Evolutionary conservation across 345 rosid genomes (phyloP).

Genomic region (Adansonia digitata): DNA sequence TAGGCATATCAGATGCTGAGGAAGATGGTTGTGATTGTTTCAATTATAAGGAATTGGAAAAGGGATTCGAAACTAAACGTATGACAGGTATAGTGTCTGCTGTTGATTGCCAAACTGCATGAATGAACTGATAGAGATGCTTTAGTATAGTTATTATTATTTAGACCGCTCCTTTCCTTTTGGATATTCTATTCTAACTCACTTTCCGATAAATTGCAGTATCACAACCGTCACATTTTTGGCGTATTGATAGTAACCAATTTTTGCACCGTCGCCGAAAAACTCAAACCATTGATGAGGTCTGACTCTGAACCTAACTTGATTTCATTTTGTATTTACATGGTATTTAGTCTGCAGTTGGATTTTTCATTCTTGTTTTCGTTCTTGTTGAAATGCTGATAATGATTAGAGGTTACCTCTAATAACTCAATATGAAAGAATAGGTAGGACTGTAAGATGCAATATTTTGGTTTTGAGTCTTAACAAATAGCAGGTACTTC

Average conservation of each 20-base stretch:
- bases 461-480: not conserved
- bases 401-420: not conserved
- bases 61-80: constrained; percentile 43
- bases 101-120: not conserved
- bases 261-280: constrained; percentile 82
- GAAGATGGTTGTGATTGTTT: constrained; percentile 64
- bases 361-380: constrained; percentile 2
- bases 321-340: not conserved
- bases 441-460: not conserved
- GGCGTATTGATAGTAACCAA: constrained; percentile 63
- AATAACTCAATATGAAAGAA: not conserved
- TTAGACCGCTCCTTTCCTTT: not conserved
- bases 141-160: not conserved
- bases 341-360: not conserved
- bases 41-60: constrained; percentile 46
- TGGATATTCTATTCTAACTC: constrained; percentile 11
- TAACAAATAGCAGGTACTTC: not conserved
- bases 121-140: constrained; percentile 8
- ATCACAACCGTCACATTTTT: constrained; percentile 53
- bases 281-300: constrained; percentile 95
- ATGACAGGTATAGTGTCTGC: constrained; percentile 42
- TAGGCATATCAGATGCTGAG: constrained; percentile 84
- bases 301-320: constrained; percentile 22
- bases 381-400: not conserved
- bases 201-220: constrained; percentile 34